Evolutionary conservation across 768 basidiomycete genomes (phyloP).

Genomic region (Asterophora parasitica): DNA sequence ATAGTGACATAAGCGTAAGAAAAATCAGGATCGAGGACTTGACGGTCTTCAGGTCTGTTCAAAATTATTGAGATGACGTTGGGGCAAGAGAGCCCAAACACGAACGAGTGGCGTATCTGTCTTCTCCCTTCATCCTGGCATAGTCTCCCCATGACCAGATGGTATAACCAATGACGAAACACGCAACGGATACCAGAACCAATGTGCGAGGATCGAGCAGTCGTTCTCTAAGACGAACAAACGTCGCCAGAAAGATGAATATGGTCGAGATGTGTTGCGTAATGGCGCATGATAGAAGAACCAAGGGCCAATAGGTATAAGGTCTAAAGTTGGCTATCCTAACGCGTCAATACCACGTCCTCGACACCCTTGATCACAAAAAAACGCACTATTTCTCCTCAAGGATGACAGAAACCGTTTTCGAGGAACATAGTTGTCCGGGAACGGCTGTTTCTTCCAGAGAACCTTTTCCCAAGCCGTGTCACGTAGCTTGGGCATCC

Average conservation of each 20-base stretch:
- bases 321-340: slow-evolving; percentile 71
- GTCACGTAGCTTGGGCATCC: slow-evolving; percentile 13
- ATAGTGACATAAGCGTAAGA: slow-evolving; percentile 81
- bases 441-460: slow-evolving; percentile 72
- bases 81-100: background rate
- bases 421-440: slow-evolving; percentile 83
- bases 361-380: slow-evolving; percentile 8
- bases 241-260: slow-evolving; percentile 77
- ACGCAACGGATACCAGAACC: slow-evolving; percentile 56
- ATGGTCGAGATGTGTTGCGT: slow-evolving; percentile 82
- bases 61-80: background rate
- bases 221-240: slow-evolving; percentile 62
- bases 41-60: slow-evolving; percentile 59
- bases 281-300: slow-evolving; percentile 66
- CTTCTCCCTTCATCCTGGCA: slow-evolving; percentile 11
- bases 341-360: slow-evolving; percentile 10
- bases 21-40: slow-evolving; percentile 87
- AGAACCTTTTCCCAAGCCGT: slow-evolving; percentile 63
- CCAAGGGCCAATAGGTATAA: slow-evolving; percentile 71
- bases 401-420: slow-evolving; percentile 73
- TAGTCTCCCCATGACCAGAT: slow-evolving; percentile 55
- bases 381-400: slow-evolving; percentile 66
- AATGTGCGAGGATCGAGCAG: slow-evolving; percentile 65
- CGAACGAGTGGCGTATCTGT: slow-evolving; percentile 18
- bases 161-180: slow-evolving; percentile 57